These are phyloP conservation scores for Blechomonas ayalai DNA, from an alignment of 208 protist species.

Conservation along the genomic window DNA sequence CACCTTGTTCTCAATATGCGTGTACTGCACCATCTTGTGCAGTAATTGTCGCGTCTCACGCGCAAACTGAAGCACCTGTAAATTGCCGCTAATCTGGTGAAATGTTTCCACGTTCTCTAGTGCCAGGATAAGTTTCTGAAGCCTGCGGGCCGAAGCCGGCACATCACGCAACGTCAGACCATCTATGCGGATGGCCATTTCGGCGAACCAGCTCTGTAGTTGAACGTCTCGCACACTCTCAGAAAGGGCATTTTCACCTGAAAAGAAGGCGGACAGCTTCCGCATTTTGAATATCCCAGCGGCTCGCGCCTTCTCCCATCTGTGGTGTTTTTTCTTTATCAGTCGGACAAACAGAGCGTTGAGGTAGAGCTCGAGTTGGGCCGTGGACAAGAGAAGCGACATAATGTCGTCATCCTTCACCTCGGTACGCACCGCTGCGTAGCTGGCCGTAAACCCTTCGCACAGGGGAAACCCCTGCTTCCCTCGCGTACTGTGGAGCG, in stretches of 20 bases:
- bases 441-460: slow-evolving; percentile 6
- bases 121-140: slow-evolving; percentile 93
- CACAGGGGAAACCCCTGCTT: neutral
- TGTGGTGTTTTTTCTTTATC: slow-evolving; percentile 76
- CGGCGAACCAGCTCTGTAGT: slow-evolving; percentile 92
- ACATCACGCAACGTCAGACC: slow-evolving; percentile 15
- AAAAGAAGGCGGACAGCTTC: slow-evolving; percentile 91
- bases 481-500: slow-evolving; percentile 76
- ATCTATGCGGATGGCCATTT: slow-evolving; percentile 75
- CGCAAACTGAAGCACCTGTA: slow-evolving; percentile 91
- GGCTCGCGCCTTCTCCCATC: slow-evolving; percentile 84
- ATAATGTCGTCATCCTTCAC: slow-evolving; percentile 71
- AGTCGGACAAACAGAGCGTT: slow-evolving; percentile 85
- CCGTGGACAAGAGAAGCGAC: slow-evolving; percentile 87
- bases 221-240: slow-evolving; percentile 79
- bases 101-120: slow-evolving; percentile 96
- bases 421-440: slow-evolving; percentile 17
- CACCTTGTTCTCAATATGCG: slow-evolving; percentile 90
- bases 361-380: slow-evolving; percentile 93
- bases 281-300: slow-evolving; percentile 46
- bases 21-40: slow-evolving; percentile 92
- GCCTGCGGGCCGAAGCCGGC: slow-evolving; percentile 81
- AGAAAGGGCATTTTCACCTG: slow-evolving; percentile 78
- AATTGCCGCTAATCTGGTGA: slow-evolving; percentile 86
- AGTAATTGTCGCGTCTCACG: slow-evolving; percentile 82